phyloP scores from a whole-genome alignment of 768 basidiomycete species.

The Auricularia sp. region DNA sequence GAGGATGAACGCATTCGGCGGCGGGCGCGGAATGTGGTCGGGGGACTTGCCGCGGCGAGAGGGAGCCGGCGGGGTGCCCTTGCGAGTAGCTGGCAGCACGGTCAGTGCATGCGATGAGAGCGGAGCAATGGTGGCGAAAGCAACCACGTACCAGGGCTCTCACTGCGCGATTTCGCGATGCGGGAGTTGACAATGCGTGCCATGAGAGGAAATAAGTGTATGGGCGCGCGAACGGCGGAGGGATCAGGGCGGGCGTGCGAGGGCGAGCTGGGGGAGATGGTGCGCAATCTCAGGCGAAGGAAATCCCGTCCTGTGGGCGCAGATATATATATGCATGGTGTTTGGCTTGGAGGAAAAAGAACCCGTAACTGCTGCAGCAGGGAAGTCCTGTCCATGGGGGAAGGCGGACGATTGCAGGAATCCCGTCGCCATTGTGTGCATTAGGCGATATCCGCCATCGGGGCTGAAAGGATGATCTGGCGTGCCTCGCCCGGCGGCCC shows the following conservation, averaged over 20 bases:
- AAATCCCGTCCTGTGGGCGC: too few species aligned
- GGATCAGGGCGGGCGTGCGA: too few species aligned
- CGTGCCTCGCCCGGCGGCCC: not conserved
- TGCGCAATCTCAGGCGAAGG: too few species aligned
- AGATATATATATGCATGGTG: too few species aligned
- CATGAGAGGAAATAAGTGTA: too few species aligned
- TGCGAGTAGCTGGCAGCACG: not conserved
- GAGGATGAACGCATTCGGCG: slow-evolving; percentile 82
- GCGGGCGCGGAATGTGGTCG: slow-evolving; percentile 71
- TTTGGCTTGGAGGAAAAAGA: not conserved
- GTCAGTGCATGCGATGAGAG: not conserved
- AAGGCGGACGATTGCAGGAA: not conserved
- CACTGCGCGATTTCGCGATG: too few species aligned
- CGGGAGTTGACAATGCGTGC: too few species aligned
- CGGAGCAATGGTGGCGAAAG: not conserved
- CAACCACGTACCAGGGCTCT: not conserved
- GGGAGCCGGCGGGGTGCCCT: not conserved
- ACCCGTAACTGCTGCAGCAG: not conserved
- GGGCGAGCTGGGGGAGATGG: too few species aligned
- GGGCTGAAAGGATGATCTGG: not conserved
- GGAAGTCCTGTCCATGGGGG: not conserved
- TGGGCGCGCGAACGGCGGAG: too few species aligned
- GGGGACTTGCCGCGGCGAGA: slow-evolving; percentile 12
- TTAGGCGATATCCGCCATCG: not conserved
- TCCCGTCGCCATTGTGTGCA: not conserved